Base-by-base conservation (phyloP, 176 grass and related monocot species). In the Triticum monococcum region DNA sequence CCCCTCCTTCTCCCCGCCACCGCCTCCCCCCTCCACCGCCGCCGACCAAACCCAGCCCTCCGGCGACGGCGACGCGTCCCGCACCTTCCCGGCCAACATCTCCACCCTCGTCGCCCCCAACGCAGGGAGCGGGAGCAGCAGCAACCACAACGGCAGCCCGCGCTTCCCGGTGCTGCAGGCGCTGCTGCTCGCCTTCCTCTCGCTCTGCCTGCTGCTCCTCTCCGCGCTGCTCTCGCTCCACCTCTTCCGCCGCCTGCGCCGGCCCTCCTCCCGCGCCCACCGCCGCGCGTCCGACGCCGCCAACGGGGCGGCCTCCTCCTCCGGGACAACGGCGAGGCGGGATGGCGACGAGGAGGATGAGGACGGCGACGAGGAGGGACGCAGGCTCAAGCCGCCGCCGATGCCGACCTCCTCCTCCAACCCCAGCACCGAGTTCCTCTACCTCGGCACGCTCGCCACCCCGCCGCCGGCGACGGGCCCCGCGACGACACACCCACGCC, bases 391-490 rank as follows among this genome's bases (percentile, higher is more conserved):
- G 70, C 89, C 85, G 22, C 89, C 89, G 13, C 89, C 89, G 9
- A 91, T 91, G 89, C 86, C 90, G 0, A 88, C 90, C 37, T 91
- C 90, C 17, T 91, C 90, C 1, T 41, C 90, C 61, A 88, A 88
- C 82, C 90, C 90, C 23, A 88, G 72, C 86, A 88, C 90, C 25
- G 90, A 92, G 83, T 92, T 92, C 83, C 86, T 92, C 83, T 92
- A 86, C 83, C 90, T 92, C 78, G 90, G 90, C 57, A 92, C 90
- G 4, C 83, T 89, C 65, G 86, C 90, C 71, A 61, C 77, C 18
- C 86, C 86, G 64, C 85, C 80, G 32, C 69, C 35, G 54, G 38
- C 26, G 26, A 26, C 26, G 26, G 26, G 26, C 26, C 26, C 26
- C 26, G 26, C 26, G 26, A 26, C 26, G 26, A 26, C 26, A 26